Evolutionary conservation across 129 eudicot species (phyloP).

Genomic region (Silybum marianum): DNA sequence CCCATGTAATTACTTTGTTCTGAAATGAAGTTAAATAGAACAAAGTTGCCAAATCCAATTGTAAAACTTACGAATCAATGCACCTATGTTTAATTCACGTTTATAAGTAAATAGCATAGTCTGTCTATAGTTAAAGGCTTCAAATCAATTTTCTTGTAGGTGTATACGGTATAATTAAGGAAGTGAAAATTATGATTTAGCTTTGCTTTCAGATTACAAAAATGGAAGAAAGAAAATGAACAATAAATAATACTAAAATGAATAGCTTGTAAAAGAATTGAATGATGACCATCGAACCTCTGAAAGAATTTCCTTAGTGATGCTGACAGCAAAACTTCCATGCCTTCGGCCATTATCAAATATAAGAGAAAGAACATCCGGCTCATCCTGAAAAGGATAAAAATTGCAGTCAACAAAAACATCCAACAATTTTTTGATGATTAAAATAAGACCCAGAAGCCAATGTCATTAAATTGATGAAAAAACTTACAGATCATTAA

Average conservation of each 20-base stretch:
- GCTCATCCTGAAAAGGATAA: slow-evolving; percentile 67
- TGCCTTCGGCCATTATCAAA: slow-evolving; percentile 61
- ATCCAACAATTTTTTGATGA: not conserved
- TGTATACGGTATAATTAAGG: not conserved
- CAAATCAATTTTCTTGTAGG: not conserved
- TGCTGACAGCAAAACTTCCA: slow-evolving; percentile 50
- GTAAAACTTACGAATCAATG: no score
- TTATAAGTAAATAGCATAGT: not conserved
- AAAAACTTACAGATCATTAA: not conserved
- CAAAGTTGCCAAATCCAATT: no score
- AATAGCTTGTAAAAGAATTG: not conserved
- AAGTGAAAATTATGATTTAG: not conserved
- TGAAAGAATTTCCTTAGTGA: slow-evolving; percentile 45
- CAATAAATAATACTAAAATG: slow-evolving; percentile 2
- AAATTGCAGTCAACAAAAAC: slow-evolving; percentile 3
- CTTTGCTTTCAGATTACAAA: not conserved
- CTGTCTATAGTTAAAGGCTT: not conserved
- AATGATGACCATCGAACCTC: slow-evolving; percentile 43
- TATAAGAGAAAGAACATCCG: slow-evolving; percentile 53
- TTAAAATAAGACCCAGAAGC: not conserved
- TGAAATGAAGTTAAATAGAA: no score
- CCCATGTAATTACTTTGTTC: no score
- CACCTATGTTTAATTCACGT: not conserved
- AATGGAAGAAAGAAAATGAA: not conserved
- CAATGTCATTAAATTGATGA: not conserved